A percentile compares a stretch with the other conserved stretches of the same genome.
Evolutionary conservation across 768 basidiomycete species (phyloP).

Genomic region (Termitomyces heimii): DNA sequence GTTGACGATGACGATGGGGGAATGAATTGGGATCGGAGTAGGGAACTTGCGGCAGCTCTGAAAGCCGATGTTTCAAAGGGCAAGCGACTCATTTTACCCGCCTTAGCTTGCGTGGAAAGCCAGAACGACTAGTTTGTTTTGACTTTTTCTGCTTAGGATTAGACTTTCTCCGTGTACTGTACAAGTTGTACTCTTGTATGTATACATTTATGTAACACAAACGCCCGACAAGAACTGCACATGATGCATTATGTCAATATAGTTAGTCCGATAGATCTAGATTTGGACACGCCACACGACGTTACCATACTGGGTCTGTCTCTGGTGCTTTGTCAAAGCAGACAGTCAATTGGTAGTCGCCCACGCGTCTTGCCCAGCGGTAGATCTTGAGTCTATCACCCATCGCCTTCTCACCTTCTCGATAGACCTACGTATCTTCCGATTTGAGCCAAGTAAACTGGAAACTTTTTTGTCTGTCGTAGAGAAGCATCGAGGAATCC

Average conservation of each 20-base stretch:
- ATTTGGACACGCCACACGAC: not conserved
- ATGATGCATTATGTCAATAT: not conserved
- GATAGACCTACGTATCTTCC: conserved; percentile 14
- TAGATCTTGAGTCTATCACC: conserved; percentile 16
- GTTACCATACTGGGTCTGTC: conserved; percentile 17
- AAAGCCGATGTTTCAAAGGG: conserved; percentile 23
- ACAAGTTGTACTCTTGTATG: not conserved
- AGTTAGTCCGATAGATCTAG: not conserved
- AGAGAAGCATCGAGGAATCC: conserved; percentile 23
- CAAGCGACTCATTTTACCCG: conserved; percentile 22
- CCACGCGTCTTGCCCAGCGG: conserved; percentile 16
- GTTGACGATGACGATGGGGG: conserved; percentile 23
- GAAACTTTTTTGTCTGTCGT: conserved; percentile 35
- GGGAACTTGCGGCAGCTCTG: conserved; percentile 23
- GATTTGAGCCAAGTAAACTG: conserved; percentile 22
- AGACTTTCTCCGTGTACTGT: not conserved
- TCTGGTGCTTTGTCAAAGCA: conserved; percentile 19
- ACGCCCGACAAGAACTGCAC: not conserved
- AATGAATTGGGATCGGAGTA: conserved; percentile 32
- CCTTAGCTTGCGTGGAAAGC: conserved; percentile 26
- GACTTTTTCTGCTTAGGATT: not conserved
- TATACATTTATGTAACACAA: not conserved
- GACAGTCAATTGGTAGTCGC: conserved; percentile 17
- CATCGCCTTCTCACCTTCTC: conserved; percentile 15
- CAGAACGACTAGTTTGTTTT: not conserved